phyloP scores from a whole-genome alignment of 1,139 yeast genomes.

The Suzukiozyma palmioleophila region DNA sequence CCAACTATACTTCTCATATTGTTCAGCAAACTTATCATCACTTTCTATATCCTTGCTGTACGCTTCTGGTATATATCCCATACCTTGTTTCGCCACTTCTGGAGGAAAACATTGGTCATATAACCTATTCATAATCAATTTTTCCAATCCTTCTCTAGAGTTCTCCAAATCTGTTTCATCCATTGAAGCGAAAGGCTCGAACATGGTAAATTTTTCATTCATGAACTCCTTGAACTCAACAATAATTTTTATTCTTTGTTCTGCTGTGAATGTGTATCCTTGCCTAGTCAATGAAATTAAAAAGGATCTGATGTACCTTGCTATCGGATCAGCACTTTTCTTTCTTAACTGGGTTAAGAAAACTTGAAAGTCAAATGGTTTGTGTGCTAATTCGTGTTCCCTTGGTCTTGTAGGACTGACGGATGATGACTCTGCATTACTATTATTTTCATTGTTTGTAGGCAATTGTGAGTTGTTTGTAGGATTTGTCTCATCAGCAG shows the following conservation, averaged over 20 bases:
- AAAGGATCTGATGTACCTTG: constrained; percentile 78
- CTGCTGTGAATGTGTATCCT: constrained; percentile 56
- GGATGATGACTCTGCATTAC: constrained; percentile 5
- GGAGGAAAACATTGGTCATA: constrained; percentile 83
- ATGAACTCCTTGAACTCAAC: constrained; percentile 72
- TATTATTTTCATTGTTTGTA: constrained; percentile 1
- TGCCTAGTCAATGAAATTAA: constrained; percentile 69
- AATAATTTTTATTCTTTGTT: constrained; percentile 75
- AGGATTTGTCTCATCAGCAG: not conserved
- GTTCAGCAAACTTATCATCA: constrained; percentile 54
- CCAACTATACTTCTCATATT: constrained; percentile 69
- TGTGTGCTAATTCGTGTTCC: constrained; percentile 38
- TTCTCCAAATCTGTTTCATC: constrained; percentile 57
- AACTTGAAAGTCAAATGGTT: constrained; percentile 75
- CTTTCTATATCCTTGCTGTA: constrained; percentile 50
- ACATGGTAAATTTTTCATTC: constrained; percentile 56
- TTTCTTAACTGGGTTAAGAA: constrained; percentile 70
- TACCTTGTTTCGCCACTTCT: constrained; percentile 41
- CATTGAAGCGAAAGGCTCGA: constrained; percentile 73
- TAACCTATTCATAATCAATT: constrained; percentile 82
- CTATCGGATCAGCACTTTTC: constrained; percentile 83
- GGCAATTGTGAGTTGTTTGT: too few species aligned
- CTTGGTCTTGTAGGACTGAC: constrained; percentile 19
- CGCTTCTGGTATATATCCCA: constrained; percentile 38
- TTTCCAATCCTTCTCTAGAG: constrained; percentile 88